Evolutionary conservation across 371 early-diverging fungal genomes (phyloP).

Genomic region (Mucor irregularis): DNA sequence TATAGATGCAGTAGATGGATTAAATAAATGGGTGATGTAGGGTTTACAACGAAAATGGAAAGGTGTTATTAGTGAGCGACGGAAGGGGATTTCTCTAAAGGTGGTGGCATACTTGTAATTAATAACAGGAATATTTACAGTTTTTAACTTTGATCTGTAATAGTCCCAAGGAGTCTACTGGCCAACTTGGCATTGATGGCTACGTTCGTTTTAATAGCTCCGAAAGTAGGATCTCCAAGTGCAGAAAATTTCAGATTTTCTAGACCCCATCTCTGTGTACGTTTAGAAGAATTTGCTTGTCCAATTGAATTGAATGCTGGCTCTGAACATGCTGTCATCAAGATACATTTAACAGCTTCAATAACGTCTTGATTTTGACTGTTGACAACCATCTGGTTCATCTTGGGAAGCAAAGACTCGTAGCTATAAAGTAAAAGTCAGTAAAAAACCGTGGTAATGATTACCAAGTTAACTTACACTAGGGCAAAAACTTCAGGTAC

Average conservation of each 20-base stretch:
- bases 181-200: conserved; percentile 54
- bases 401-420: conserved; percentile 72
- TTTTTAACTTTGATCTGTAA: conserved; percentile 44
- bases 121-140: background rate
- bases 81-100: background rate
- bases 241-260: conserved; percentile 59
- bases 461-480: conserved; percentile 54
- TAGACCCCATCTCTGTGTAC: conserved; percentile 53
- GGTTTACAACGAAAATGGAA: too few relatives aligned
- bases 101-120: too few relatives aligned
- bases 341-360: conserved; percentile 74
- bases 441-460: background rate
- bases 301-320: conserved; percentile 45
- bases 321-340: conserved; percentile 72
- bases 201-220: conserved; percentile 47
- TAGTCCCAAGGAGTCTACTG: conserved; percentile 57
- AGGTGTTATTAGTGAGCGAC: too few relatives aligned
- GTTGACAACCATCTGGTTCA: conserved; percentile 73
- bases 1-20: too few relatives aligned
- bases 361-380: conserved; percentile 71
- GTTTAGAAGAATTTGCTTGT: conserved; percentile 15
- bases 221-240: conserved; percentile 43
- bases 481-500: conserved; percentile 77
- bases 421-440: conserved; percentile 45
- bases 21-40: too few relatives aligned